Conservation (phyloP, 768 basidiomycete species). For the Chalciporus pseudorubinellus region DNA sequence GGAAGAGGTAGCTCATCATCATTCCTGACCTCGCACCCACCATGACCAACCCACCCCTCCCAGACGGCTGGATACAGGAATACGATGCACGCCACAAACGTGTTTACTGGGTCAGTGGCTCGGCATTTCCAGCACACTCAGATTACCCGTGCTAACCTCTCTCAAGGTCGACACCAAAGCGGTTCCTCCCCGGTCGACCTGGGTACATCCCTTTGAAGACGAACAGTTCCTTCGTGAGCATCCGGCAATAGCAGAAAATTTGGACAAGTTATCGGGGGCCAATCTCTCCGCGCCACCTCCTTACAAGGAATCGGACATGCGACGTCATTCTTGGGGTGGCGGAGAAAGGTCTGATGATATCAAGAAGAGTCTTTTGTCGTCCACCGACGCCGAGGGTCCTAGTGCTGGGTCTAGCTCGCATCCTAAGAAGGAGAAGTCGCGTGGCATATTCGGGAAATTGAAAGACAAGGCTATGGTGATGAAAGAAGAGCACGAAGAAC, state of each 20-base stretch:
- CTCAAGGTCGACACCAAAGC: constrained; percentile 61
- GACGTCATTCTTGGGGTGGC: constrained; percentile 31
- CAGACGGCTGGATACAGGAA: constrained; percentile 57
- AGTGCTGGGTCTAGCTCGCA: constrained; percentile 1
- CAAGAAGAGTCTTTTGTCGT: background rate
- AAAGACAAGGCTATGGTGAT: constrained; percentile 65
- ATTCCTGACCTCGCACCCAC: background rate
- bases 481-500: constrained; percentile 59
- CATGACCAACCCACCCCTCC: constrained; percentile 41
- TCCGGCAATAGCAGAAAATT: constrained; percentile 44
- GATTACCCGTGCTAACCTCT: background rate
- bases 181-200: constrained; percentile 62
- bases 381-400: background rate
- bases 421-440: constrained; percentile 32
- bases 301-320: constrained; percentile 22
- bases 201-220: constrained; percentile 73
- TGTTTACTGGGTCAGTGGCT: constrained; percentile 51
- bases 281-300: constrained; percentile 23
- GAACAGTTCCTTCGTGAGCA: constrained; percentile 58
- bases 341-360: background rate
- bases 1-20: background rate
- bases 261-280: constrained; percentile 10
- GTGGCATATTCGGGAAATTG: constrained; percentile 57
- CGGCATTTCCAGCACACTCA: no score
- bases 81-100: constrained; percentile 42